Evolutionary conservation across 345 rosid species (phyloP).

Genomic region (Syzygium jambos): DNA sequence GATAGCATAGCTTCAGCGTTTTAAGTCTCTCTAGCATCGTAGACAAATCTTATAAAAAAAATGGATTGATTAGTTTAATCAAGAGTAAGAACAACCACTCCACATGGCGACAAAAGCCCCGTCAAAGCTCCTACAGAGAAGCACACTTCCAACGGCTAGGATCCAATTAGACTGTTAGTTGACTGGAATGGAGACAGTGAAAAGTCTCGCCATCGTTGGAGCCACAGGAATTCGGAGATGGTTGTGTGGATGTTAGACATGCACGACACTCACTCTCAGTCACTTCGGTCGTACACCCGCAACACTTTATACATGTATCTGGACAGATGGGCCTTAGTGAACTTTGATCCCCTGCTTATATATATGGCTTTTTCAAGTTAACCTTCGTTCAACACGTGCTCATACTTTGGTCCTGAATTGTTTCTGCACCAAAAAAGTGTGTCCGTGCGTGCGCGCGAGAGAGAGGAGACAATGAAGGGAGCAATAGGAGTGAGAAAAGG

Average conservation of each 20-base stretch:
- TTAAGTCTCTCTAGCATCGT: neutral
- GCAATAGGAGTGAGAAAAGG: constrained; percentile 11
- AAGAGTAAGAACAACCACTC: neutral
- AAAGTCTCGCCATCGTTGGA: neutral
- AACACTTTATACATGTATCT: neutral
- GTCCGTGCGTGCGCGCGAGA: neutral
- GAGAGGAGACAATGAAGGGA: neutral
- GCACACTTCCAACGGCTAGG: neutral
- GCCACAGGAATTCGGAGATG: neutral
- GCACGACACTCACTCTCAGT: neutral
- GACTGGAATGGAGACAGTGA: neutral
- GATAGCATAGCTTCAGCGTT: neutral
- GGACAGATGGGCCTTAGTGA: neutral
- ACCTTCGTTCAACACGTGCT: neutral
- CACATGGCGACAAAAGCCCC: neutral
- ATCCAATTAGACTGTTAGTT: neutral
- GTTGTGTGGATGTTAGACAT: neutral
- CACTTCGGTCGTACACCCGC: neutral
- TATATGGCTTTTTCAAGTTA: neutral
- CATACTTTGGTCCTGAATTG: neutral
- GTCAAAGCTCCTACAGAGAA: neutral
- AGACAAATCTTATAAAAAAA: neutral
- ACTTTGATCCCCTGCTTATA: neutral
- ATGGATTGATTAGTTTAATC: neutral
- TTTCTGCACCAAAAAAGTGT: neutral